A percentile compares a stretch with the other conserved stretches of the same genome.
phyloP scores from a whole-genome alignment of 169 alveolate genomes.

The Cyclospora cayetanensis region DNA sequence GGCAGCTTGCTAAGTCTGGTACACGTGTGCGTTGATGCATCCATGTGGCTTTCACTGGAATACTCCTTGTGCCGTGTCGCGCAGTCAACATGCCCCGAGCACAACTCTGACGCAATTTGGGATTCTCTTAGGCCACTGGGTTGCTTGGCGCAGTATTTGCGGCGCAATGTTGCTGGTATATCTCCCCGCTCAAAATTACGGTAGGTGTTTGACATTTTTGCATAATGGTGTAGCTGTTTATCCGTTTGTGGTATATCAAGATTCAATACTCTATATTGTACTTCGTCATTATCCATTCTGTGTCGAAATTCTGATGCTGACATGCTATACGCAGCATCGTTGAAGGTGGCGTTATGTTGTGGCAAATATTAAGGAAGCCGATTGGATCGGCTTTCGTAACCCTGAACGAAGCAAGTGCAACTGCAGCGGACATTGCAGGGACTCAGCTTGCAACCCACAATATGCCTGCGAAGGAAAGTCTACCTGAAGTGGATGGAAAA shows the following conservation, averaged over 20 bases:
- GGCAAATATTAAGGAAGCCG: neutral
- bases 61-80: neutral
- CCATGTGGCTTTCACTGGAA: neutral
- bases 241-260: neutral
- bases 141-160: neutral
- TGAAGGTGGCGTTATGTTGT: neutral
- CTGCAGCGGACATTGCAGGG: constrained; percentile 40
- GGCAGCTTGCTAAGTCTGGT: neutral
- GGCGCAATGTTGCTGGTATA: neutral
- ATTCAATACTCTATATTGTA: neutral
- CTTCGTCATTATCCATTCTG: no score
- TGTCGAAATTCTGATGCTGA: neutral
- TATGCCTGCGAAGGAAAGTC: no score
- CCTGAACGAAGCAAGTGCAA: neutral
- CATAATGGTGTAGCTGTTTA: neutral
- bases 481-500: no score
- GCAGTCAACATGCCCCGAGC: neutral
- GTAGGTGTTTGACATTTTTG: neutral
- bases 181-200: constrained; percentile 49
- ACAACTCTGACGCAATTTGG: neutral
- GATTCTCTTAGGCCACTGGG: neutral
- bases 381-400: neutral
- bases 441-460: no score
- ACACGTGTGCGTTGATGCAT: neutral
- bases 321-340: constrained; percentile 39